phyloP scores from a whole-genome alignment of 805 yeast species.

The Candida insectorum region DNA sequence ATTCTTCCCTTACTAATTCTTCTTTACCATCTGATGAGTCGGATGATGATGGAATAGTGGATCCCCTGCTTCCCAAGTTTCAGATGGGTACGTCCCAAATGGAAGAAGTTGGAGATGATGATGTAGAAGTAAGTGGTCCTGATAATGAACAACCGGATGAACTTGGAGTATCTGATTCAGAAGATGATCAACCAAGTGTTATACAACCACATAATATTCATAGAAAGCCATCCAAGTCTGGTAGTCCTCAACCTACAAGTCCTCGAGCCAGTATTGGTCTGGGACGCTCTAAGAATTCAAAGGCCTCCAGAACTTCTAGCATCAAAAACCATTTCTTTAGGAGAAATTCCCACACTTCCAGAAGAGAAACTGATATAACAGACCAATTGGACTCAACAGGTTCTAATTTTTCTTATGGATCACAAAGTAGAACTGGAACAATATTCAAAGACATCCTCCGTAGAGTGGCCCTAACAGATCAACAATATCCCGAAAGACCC shows the following conservation, averaged over 20 bases:
- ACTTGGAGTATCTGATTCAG: slow-evolving; percentile 11
- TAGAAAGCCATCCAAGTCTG: background rate
- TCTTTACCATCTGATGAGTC: slow-evolving; percentile 13
- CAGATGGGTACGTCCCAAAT: slow-evolving; percentile 12
- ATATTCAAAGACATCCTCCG: slow-evolving; percentile 29
- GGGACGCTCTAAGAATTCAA: slow-evolving; percentile 4
- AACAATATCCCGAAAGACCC: slow-evolving; percentile 20
- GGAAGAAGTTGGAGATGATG: slow-evolving; percentile 3
- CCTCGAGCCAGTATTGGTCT: no score
- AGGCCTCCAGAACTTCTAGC: slow-evolving; percentile 10
- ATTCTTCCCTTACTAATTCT: slow-evolving; percentile 21
- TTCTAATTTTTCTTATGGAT: slow-evolving; percentile 5
- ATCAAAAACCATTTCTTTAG: slow-evolving; percentile 9
- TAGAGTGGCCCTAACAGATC: slow-evolving; percentile 33
- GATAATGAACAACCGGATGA: slow-evolving; percentile 7
- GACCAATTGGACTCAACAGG: slow-evolving; percentile 16
- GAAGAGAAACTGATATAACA: slow-evolving; percentile 19
- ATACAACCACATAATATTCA: no score
- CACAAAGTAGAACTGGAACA: slow-evolving; percentile 13
- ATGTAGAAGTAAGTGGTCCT: background rate
- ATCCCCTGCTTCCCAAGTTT: slow-evolving; percentile 21
- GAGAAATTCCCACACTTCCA: slow-evolving; percentile 10
- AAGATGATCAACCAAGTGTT: slow-evolving; percentile 6
- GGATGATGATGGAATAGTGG: slow-evolving; percentile 2
- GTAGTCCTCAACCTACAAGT: background rate